Evolutionary conservation across 2,329 filamentous ascomycete genomes (phyloP).

Genomic region (Beauveria caledonica): DNA sequence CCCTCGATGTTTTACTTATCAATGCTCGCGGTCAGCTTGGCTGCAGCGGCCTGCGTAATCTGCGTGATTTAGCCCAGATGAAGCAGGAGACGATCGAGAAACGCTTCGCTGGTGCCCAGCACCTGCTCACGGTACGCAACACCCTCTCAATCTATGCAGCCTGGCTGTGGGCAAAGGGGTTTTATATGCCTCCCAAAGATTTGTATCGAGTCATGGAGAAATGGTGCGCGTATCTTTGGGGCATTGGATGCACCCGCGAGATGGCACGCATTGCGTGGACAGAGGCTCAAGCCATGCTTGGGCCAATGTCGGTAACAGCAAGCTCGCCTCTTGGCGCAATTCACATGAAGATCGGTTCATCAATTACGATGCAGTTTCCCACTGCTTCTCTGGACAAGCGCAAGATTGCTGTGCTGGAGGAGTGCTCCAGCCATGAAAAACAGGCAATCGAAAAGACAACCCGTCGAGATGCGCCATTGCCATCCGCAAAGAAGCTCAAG

Average conservation of each 20-base stretch:
- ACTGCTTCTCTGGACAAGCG: not conserved
- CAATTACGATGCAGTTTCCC: not conserved
- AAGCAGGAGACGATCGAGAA: conserved; percentile 18
- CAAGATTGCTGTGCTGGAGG: not conserved
- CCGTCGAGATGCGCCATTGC: not conserved
- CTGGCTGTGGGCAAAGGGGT: conserved; percentile 21
- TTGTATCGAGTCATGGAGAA: not conserved
- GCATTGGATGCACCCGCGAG: conserved; percentile 7
- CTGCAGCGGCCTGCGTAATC: conserved; percentile 16
- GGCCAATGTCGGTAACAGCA: not conserved
- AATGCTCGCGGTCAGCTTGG: conserved; percentile 18
- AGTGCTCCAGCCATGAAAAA: not conserved
- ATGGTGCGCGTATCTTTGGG: conserved; percentile 9
- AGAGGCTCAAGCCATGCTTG: not conserved
- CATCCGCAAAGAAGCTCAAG: not conserved
- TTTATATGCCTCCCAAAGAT: not conserved
- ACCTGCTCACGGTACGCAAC: conserved; percentile 11
- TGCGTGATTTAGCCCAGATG: conserved; percentile 19
- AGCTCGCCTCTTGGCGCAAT: not conserved
- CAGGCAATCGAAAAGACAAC: not conserved
- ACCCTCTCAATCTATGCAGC: conserved; percentile 19
- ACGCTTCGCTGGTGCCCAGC: conserved; percentile 12
- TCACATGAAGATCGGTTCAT: not conserved
- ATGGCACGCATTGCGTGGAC: conserved; percentile 1
- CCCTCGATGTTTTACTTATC: conserved; percentile 10